Conservation (phyloP, 1,284 basidiomycete species). For the Cystobasidium slooffiae region DNA sequence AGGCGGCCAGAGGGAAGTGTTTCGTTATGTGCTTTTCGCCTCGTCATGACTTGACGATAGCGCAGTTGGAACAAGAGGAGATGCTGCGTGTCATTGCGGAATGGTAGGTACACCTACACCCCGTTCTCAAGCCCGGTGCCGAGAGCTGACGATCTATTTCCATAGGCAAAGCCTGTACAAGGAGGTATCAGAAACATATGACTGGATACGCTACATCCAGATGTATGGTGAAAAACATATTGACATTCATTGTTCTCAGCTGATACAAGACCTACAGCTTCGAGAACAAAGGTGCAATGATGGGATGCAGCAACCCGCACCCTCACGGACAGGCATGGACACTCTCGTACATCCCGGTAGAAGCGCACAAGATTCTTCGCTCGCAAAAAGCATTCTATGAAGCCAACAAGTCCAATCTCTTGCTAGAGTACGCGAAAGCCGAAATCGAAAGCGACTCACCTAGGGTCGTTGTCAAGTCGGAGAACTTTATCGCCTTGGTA, state of each 20-base stretch:
- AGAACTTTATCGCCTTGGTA: constrained; percentile 83
- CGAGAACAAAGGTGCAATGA: constrained; percentile 91
- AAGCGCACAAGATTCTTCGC: constrained; percentile 48
- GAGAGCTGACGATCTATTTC: not conserved
- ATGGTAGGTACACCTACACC: constrained; percentile 65
- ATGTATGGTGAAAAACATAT: constrained; percentile 64
- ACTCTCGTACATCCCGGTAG: constrained; percentile 70
- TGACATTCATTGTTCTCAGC: not conserved
- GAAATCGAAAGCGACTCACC: constrained; percentile 65
- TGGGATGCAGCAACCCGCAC: constrained; percentile 96
- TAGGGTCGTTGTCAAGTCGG: constrained; percentile 71
- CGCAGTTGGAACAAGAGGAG: constrained; percentile 68
- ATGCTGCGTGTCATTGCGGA: constrained; percentile 73
- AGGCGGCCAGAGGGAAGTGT: constrained; percentile 80
- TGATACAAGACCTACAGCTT: constrained; percentile 52
- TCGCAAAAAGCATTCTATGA: constrained; percentile 64
- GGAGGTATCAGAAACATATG: constrained; percentile 62
- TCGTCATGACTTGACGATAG: constrained; percentile 85
- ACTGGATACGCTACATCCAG: constrained; percentile 72
- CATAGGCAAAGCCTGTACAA: constrained; percentile 59
- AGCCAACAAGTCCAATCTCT: constrained; percentile 60
- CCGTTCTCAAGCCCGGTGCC: constrained; percentile 59
- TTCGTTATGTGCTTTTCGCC: constrained; percentile 91
- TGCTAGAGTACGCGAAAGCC: constrained; percentile 80
- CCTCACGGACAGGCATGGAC: constrained; percentile 79